phyloP scores from a whole-genome alignment of 2,329 filamentous ascomycete species.

The Escovopsis weberi region DNA sequence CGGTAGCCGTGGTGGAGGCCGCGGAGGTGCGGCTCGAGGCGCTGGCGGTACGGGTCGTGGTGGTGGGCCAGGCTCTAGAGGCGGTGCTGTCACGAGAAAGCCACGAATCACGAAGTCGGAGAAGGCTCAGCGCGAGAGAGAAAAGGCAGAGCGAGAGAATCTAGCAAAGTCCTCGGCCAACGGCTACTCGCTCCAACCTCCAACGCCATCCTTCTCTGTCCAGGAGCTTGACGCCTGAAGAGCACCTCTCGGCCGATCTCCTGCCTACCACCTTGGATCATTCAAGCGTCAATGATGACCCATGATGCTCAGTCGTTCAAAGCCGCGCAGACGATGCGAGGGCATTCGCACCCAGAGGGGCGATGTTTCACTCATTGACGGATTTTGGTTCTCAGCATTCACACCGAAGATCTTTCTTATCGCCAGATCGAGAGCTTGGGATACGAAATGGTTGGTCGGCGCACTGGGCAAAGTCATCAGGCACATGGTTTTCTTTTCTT shows the following conservation, averaged over 20 bases:
- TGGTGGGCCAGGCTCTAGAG: constrained; percentile 55
- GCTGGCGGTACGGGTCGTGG: constrained; percentile 29
- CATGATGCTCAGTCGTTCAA: too few species aligned
- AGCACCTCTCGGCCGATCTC: background rate
- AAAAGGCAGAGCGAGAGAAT: constrained; percentile 61
- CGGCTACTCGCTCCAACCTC: constrained; percentile 23
- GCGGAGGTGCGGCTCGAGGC: constrained; percentile 47
- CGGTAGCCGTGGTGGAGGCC: constrained; percentile 37
- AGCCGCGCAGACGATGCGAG: too few species aligned
- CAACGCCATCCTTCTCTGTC: constrained; percentile 23
- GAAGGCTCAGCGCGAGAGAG: constrained; percentile 64
- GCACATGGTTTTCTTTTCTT: too few species aligned
- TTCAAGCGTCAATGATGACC: too few species aligned
- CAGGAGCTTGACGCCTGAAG: constrained; percentile 20
- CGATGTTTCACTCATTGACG: too few species aligned
- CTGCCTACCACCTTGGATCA: too few species aligned
- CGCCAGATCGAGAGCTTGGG: too few species aligned
- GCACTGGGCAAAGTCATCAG: too few species aligned
- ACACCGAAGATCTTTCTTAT: too few species aligned
- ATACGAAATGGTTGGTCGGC: too few species aligned
- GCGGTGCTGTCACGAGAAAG: constrained; percentile 61
- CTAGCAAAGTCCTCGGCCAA: constrained; percentile 25
- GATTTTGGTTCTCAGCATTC: too few species aligned
- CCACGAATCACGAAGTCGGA: constrained; percentile 78
- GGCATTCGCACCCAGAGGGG: too few species aligned